Conservation (phyloP, 768 basidiomycete genomes). For the Leccinum subtestaceum region DNA sequence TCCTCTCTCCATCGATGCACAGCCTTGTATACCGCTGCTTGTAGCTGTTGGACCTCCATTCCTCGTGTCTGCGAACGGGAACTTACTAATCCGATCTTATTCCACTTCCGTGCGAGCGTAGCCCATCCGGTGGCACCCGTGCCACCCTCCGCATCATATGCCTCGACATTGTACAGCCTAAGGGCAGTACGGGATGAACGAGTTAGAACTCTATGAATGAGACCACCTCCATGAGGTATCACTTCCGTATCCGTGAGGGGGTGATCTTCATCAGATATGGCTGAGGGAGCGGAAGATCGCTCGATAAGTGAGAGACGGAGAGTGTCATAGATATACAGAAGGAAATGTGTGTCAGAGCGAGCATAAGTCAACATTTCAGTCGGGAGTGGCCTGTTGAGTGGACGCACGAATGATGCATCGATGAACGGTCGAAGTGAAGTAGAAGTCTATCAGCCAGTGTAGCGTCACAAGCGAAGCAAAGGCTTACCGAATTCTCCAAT, state of each 20-base stretch:
- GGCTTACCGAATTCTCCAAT: constrained; percentile 88
- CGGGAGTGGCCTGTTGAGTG: constrained; percentile 61
- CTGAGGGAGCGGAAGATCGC: constrained; percentile 40
- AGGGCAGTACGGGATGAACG: constrained; percentile 78
- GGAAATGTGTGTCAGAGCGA: constrained; percentile 93
- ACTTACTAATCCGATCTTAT: constrained; percentile 51
- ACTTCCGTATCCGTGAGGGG: neutral
- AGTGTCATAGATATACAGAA: constrained; percentile 89
- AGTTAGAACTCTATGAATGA: constrained; percentile 62
- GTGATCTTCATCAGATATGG: constrained; percentile 19
- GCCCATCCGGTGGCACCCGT: constrained; percentile 75
- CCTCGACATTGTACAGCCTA: constrained; percentile 63
- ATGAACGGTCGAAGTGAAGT: neutral
- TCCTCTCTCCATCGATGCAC: constrained; percentile 84
- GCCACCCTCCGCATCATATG: constrained; percentile 65
- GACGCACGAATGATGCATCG: neutral
- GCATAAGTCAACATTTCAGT: constrained; percentile 91
- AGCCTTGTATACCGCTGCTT: constrained; percentile 62
- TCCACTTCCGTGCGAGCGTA: constrained; percentile 77
- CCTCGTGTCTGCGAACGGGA: constrained; percentile 26
- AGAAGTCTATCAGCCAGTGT: neutral
- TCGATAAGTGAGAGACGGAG: constrained; percentile 86
- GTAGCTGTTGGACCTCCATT: constrained; percentile 38
- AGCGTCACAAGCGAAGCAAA: neutral
- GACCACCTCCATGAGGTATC: constrained; percentile 31